A percentile compares a stretch with the other conserved stretches of the same genome.
phyloP scores from a whole-genome alignment of 225 moss, liverwort and hornwort genomes.

The Polytrichum commune region DNA sequence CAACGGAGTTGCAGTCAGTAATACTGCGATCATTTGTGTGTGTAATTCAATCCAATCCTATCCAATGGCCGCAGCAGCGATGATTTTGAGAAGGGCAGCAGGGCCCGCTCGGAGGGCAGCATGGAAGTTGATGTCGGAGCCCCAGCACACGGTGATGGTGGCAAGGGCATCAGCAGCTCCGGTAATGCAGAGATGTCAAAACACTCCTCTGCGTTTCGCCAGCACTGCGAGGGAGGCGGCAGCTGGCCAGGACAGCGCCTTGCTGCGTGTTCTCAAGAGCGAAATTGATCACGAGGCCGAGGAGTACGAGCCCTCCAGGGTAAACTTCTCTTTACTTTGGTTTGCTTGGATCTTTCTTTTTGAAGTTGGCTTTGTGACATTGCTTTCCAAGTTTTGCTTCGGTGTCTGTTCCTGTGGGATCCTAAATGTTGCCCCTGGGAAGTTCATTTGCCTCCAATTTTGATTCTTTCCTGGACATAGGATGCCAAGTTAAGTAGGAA shows the following conservation, averaged over 20 bases:
- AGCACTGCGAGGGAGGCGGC: conserved; percentile 26
- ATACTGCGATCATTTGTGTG: too few relatives aligned
- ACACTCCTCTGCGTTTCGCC: conserved; percentile 16
- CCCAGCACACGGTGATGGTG: conserved; percentile 16
- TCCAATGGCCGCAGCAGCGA: conserved; percentile 23
- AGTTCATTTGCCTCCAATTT: too few relatives aligned
- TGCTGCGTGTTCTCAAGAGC: conserved; percentile 46
- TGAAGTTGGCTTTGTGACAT: too few relatives aligned
- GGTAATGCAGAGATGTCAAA: neutral
- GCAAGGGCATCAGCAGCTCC: conserved; percentile 7
- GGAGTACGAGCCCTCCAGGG: conserved; percentile 43
- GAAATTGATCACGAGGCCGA: conserved; percentile 44
- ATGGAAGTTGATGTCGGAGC: conserved; percentile 35
- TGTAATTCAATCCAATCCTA: too few relatives aligned
- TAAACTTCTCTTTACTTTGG: conserved; percentile 4
- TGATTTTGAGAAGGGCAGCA: conserved; percentile 30
- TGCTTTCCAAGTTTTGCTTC: too few relatives aligned
- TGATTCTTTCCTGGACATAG: too few relatives aligned
- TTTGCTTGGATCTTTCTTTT: too few relatives aligned
- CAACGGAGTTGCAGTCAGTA: neutral
- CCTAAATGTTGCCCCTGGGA: too few relatives aligned
- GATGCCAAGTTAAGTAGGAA: too few relatives aligned
- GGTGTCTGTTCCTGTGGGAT: too few relatives aligned
- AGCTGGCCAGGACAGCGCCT: conserved; percentile 20
- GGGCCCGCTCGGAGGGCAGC: conserved; percentile 33